phyloP scores from a whole-genome alignment of 805 yeast species.

The Teunomyces gatunensis region DNA sequence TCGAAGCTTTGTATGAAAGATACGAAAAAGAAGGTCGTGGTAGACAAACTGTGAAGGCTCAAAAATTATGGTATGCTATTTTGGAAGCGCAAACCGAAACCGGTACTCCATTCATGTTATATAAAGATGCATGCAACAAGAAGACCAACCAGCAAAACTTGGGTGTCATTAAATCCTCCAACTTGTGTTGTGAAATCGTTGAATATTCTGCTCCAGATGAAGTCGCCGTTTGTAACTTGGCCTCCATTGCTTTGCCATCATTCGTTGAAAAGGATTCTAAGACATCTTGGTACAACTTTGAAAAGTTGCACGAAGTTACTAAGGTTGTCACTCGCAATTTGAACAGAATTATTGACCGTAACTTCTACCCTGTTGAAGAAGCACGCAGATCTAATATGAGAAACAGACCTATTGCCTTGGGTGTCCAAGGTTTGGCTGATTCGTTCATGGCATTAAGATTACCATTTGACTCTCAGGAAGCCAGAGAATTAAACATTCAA shows the following conservation, averaged over 20 bases:
- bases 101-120: conserved; percentile 63
- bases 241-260: conserved; percentile 57
- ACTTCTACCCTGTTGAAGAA: conserved; percentile 55
- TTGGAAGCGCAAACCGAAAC: conserved; percentile 65
- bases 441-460: conserved; percentile 54
- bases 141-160: conserved; percentile 61
- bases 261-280: conserved; percentile 45
- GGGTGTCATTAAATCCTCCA: conserved; percentile 59
- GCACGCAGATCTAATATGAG: conserved; percentile 54
- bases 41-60: conserved; percentile 51
- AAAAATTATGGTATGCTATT: conserved; percentile 59
- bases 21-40: conserved; percentile 54
- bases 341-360: conserved; percentile 56
- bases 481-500: conserved; percentile 54
- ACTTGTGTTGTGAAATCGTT: conserved; percentile 62
- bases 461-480: conserved; percentile 58
- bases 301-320: conserved; percentile 52
- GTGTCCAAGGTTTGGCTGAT: conserved; percentile 65
- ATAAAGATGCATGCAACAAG: conserved; percentile 59
- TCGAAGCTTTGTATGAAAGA: conserved; percentile 47
- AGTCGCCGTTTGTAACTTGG: conserved; percentile 61
- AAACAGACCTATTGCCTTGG: conserved; percentile 61
- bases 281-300: conserved; percentile 49
- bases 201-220: conserved; percentile 59
- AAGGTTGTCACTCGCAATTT: conserved; percentile 56